Evolutionary conservation across 1,139 yeast species (phyloP), one percentile per base, ranked within the genome.

Genomic region (Scheffersomyces cryptocercus): DNA sequence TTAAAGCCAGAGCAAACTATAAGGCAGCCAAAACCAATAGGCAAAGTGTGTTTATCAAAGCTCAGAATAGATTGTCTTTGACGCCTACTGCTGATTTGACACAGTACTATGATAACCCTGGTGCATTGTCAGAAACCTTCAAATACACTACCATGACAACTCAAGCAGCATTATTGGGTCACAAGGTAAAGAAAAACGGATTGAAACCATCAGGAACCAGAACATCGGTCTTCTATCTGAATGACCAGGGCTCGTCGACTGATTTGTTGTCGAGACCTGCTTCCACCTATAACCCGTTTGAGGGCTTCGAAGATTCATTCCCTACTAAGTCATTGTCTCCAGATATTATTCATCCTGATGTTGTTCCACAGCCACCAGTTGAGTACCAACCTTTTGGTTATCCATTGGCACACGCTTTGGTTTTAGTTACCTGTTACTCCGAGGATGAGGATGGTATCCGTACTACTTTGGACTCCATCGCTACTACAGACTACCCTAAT

Each of bases 401-500:
- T 60, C 99, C 98, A 9, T 75, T 93, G 50, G 89, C 91, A 10
- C 98, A 93, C 59, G 75, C 88, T 0, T 78, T 93, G 58, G 80
- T 84, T 55, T 76, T 91, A 54, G 96, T 93, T 13, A 93, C 99
- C 4, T 93, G 97, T 59, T 93, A 93, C 62, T 90, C 98, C 2
- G 99, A 93, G 68, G 95, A 90, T 59, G 87, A 81, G 53, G 85
- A 76, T 10, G 97, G 95, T 51, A 67, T 93, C 49, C 78, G 98
- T 56, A 83, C 91, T 1, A 89, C 98, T 0, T 68, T 91, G 54
- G 97, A 93, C 64, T 91, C 98, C 1, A 63, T 93, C 47, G 89
- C 96, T 13, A 88, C 96, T 1, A 89, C 97, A 2, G 96, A 88
- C 53, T 93, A 86, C 62, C 97, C 98, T 47, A 90, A 89, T 65